A percentile compares a stretch with the other conserved stretches of the same genome.
Conservation (phyloP, 768 basidiomycete species). For the Brasilioporus rufonigricans region DNA sequence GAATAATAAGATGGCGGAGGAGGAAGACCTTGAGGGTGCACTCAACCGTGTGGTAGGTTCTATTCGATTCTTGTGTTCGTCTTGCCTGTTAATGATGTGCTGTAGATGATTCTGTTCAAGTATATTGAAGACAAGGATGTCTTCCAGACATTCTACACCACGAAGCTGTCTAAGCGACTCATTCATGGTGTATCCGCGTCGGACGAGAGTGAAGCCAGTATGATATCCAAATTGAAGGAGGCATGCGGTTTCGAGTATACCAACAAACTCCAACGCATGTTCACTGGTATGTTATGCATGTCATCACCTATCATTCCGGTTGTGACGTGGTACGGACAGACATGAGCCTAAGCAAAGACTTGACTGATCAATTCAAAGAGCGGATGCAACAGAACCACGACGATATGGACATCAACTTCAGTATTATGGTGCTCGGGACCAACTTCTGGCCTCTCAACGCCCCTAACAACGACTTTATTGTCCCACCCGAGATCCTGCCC, state of each 20-base stretch:
- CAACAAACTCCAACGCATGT: constrained; percentile 94
- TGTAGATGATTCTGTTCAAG: constrained; percentile 94
- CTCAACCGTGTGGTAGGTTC: constrained; percentile 81
- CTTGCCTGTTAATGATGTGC: constrained; percentile 3
- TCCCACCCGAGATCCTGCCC: constrained; percentile 82
- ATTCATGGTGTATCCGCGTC: constrained; percentile 90
- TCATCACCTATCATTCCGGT: neutral
- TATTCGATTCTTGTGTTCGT: neutral
- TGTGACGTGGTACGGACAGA: constrained; percentile 47
- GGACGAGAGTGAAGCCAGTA: constrained; percentile 94
- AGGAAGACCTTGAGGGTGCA: constrained; percentile 85
- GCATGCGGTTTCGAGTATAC: constrained; percentile 97
- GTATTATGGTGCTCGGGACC: constrained; percentile 90
- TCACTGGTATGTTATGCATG: constrained; percentile 65
- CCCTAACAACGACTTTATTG: constrained; percentile 80
- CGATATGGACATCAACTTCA: constrained; percentile 88
- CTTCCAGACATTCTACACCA: constrained; percentile 97
- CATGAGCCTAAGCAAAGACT: constrained; percentile 92
- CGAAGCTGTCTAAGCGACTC: constrained; percentile 88
- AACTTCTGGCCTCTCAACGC: constrained; percentile 94
- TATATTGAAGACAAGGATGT: constrained; percentile 99
- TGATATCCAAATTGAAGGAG: constrained; percentile 97
- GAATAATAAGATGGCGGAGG: constrained; percentile 94
- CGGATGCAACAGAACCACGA: constrained; percentile 85
- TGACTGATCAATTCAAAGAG: constrained; percentile 93